phyloP scores from a whole-genome alignment of 345 rosid genomes.

The Eucalyptus globulus region DNA sequence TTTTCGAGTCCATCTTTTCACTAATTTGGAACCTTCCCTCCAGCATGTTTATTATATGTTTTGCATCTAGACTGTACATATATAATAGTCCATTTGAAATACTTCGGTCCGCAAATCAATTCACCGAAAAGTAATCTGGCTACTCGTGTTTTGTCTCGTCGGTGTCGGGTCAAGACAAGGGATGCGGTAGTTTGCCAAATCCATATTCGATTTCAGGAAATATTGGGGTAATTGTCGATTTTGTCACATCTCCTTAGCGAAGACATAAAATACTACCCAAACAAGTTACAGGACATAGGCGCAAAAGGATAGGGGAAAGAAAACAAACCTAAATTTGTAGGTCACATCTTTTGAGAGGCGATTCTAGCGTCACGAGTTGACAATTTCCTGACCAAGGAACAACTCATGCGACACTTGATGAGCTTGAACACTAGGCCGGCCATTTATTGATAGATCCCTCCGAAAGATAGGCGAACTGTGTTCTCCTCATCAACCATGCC shows the following conservation, averaged over 20 bases:
- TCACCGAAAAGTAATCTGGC: not conserved
- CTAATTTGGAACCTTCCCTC: not conserved
- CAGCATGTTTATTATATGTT: not conserved
- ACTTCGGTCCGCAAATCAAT: not conserved
- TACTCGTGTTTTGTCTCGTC: not conserved
- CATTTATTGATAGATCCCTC: not conserved
- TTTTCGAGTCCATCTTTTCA: not conserved
- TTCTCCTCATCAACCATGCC: not conserved
- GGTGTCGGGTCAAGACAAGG: not conserved
- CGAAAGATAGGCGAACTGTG: not conserved
- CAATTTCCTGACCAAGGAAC: not conserved
- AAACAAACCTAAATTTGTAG: not conserved
- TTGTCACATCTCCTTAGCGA: not conserved
- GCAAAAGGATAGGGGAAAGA: not conserved
- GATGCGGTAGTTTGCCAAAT: not conserved
- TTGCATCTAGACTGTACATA: not conserved
- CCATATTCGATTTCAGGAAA: not conserved
- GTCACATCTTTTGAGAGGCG: not conserved
- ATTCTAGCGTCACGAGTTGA: not conserved
- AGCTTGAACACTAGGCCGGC: not conserved
- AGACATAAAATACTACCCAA: not conserved
- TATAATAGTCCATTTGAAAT: not conserved
- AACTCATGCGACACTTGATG: not conserved
- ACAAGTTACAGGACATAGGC: not conserved
- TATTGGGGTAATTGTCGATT: not conserved